Conservation (phyloP, 2,329 filamentous ascomycete genomes). For the Aspergillus oerlinghausenensis region DNA sequence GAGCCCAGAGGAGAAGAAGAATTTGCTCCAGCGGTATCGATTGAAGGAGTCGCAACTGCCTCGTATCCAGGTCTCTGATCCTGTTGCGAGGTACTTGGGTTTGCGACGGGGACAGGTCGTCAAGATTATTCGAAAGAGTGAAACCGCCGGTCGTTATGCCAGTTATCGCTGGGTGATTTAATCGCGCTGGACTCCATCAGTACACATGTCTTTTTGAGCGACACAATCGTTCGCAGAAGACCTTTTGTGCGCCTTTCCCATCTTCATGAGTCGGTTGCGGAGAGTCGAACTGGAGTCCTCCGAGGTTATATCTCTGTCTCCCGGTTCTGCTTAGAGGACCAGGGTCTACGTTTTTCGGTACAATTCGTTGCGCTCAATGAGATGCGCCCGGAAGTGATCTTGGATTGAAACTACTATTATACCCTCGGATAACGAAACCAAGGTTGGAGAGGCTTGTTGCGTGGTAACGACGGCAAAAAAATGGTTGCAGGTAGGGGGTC, state of each 20-base stretch:
- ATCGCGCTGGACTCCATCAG: slow-evolving; percentile 4
- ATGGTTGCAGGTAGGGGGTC: slow-evolving; percentile 1
- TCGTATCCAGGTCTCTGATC: slow-evolving; percentile 84
- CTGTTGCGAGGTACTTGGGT: slow-evolving; percentile 86
- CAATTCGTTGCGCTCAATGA: not conserved
- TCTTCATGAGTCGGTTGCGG: not conserved
- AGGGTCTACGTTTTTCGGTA: not conserved
- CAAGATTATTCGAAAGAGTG: slow-evolving; percentile 93
- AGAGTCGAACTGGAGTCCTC: not conserved
- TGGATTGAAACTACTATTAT: not conserved
- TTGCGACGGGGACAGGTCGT: slow-evolving; percentile 90
- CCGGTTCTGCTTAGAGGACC: not conserved
- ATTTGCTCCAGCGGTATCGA: slow-evolving; percentile 81
- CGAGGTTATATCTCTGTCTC: not conserved
- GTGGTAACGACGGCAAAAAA: not conserved
- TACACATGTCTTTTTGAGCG: not conserved
- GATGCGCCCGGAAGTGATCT: not conserved
- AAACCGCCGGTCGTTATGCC: slow-evolving; percentile 93
- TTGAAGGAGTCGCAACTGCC: slow-evolving; percentile 97
- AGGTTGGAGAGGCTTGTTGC: not conserved
- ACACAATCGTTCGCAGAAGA: not conserved
- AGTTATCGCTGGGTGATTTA: slow-evolving; percentile 73
- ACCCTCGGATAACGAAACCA: not conserved
- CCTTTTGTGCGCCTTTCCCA: not conserved
- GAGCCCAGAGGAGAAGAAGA: slow-evolving; percentile 81